These are phyloP conservation scores for Oryza meyeriana DNA, from an alignment of 176 grass and related monocot genomes.

Conservation along the genomic window DNA sequence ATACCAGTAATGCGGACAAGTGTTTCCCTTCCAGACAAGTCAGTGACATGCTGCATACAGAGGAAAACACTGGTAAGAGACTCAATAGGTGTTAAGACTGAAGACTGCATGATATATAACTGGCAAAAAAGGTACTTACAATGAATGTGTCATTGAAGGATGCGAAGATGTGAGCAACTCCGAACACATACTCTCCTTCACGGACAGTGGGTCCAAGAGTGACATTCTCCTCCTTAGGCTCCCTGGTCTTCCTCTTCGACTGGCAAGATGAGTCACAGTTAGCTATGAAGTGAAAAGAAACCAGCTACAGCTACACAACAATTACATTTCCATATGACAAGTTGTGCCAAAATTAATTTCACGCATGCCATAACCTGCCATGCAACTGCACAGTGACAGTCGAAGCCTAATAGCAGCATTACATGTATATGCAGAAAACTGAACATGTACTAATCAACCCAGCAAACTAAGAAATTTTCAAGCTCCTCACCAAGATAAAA, in stretches of 20 bases:
- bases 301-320: background rate
- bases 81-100: background rate
- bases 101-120: background rate
- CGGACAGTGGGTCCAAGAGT: slow-evolving; percentile 48
- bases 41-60: slow-evolving; percentile 54
- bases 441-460: background rate
- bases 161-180: slow-evolving; percentile 59
- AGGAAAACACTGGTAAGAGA: background rate
- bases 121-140: slow-evolving; percentile 13
- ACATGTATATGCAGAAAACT: background rate
- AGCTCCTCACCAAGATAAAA: background rate
- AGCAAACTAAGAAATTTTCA: background rate
- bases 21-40: slow-evolving; percentile 61
- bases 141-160: slow-evolving; percentile 64
- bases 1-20: slow-evolving; percentile 65
- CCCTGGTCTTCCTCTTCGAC: slow-evolving; percentile 52
- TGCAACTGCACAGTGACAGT: background rate
- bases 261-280: background rate
- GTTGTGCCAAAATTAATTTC: background rate
- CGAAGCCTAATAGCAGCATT: background rate
- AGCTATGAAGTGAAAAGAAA: background rate
- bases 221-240: slow-evolving; percentile 59
- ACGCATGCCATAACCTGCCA: background rate
- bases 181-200: slow-evolving; percentile 51
- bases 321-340: background rate